Evolutionary conservation across 2,329 filamentous ascomycete genomes (phyloP), one percentile per base, ranked within the genome.

Genomic region (Botryotinia convoluta): DNA sequence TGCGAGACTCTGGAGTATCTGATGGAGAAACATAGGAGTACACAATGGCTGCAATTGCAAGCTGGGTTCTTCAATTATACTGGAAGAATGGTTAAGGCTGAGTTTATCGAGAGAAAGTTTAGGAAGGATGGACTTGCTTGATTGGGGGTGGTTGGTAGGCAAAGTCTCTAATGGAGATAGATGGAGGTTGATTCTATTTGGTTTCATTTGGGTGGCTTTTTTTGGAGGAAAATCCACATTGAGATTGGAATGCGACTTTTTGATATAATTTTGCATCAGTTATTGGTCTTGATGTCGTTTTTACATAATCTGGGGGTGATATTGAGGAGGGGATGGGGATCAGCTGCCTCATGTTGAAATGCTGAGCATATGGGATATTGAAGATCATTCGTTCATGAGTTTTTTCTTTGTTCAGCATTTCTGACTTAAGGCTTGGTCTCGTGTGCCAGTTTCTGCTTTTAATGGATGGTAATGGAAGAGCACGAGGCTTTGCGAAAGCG

Each of bases 21-120:
- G 61, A 74, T 77, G 69, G 72, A 68, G 39, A 73, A 75, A 35
- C 77, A 81, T 67, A 54, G 64, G 8, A 65, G 77, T 45, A 70
- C 79, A 9, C 81, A 79, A 71, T 82, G 80, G 80, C 51, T 78
- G 60, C 75, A 79, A 29, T 74, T 82, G 14, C 80, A 81, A 65
- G 77, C 78, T 51, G 74, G 69, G 1, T 81, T 82, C 64, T 81
- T 75, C n/a, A 81, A 80, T 69, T 77, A 75, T 72, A 81, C 80
- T 14, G 79, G 79, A 2, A 73, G 80, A 39, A 80, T 80, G 79
- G 70, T 82, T 4, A 71, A 61, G 18, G 75, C 76, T 48, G 76
- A 78, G 62, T 68, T 80, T 37, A 80, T 81, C 54, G 73, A 80
- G 75, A 67, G 64, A 72, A 81, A 81, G 75, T 81, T 81, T 71